Conservation (phyloP, 129 eudicot genomes). For the Lonicera japonica region DNA sequence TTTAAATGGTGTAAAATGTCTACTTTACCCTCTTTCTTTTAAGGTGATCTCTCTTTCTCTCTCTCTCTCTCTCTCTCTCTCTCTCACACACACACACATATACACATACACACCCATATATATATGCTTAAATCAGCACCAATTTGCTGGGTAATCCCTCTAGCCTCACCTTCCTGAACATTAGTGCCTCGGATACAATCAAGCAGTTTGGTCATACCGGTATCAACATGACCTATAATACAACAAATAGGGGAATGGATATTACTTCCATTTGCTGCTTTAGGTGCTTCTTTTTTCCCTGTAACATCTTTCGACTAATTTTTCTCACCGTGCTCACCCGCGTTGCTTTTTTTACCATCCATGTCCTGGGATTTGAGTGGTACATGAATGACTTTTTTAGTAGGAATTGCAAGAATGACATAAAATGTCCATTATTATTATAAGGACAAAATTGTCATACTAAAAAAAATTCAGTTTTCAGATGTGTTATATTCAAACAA, state of each 20-base stretch:
- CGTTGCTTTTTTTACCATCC: slow-evolving; percentile 27
- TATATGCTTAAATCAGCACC: too few relatives aligned
- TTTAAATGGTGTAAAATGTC: too few relatives aligned
- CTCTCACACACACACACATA: too few relatives aligned
- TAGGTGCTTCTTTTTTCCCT: slow-evolving; percentile 30
- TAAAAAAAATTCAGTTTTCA: too few relatives aligned
- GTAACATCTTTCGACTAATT: slow-evolving; percentile 26
- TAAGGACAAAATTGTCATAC: too few relatives aligned
- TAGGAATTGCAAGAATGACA: slow-evolving; percentile 17
- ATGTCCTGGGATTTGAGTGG: slow-evolving; percentile 15
- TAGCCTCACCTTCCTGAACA: slow-evolving; percentile 99
- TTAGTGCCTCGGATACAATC: slow-evolving; percentile 94
- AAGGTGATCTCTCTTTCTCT: too few relatives aligned
- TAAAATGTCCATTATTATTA: too few relatives aligned
- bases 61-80: too few relatives aligned
- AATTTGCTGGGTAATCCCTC: slow-evolving; percentile 97
- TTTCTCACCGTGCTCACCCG: slow-evolving; percentile 25
- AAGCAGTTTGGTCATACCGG: slow-evolving; percentile 91
- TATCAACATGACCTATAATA: slow-evolving; percentile 97
- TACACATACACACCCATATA: too few relatives aligned
- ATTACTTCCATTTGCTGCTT: slow-evolving; percentile 34
- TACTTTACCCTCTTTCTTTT: too few relatives aligned
- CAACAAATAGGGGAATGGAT: slow-evolving; percentile 96
- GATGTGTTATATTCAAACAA: too few relatives aligned
- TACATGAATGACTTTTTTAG: slow-evolving; percentile 11